These are phyloP conservation scores for Eucalyptus curtisii DNA, from an alignment of 345 rosid genomes.

Conservation along the genomic window DNA sequence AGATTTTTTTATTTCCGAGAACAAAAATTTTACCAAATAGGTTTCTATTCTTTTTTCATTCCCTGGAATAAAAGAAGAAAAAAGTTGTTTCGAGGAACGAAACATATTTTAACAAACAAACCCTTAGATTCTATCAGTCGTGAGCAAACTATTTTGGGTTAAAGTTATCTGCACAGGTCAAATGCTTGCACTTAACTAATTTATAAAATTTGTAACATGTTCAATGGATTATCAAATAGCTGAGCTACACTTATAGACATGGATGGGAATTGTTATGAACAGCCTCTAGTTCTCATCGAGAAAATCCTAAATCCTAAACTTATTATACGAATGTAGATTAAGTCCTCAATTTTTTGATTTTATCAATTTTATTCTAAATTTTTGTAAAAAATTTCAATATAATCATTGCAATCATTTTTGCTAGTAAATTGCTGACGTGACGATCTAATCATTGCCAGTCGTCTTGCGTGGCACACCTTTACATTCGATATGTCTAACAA, in stretches of 20 bases:
- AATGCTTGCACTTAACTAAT: not conserved
- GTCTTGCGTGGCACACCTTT: accelerated
- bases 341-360: not conserved
- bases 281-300: not conserved
- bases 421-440: accelerated
- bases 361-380: not conserved
- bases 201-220: not conserved
- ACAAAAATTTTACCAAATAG: too few relatives aligned
- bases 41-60: too few relatives aligned
- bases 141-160: not conserved
- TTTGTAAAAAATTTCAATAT: accelerated
- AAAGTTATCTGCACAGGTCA: not conserved
- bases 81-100: too few relatives aligned
- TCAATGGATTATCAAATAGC: not conserved
- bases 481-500: accelerated
- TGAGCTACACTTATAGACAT: not conserved
- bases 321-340: not conserved
- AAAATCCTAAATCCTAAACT: not conserved
- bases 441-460: accelerated
- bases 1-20: too few relatives aligned
- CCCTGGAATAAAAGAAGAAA: too few relatives aligned
- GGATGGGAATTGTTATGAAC: not conserved
- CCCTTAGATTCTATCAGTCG: not conserved
- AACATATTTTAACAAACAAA: too few relatives aligned
- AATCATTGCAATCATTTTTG: accelerated